These are phyloP conservation scores for Hypoxylon rickii DNA, from an alignment of 495 filamentous ascomycete species.

Conservation along the genomic window DNA sequence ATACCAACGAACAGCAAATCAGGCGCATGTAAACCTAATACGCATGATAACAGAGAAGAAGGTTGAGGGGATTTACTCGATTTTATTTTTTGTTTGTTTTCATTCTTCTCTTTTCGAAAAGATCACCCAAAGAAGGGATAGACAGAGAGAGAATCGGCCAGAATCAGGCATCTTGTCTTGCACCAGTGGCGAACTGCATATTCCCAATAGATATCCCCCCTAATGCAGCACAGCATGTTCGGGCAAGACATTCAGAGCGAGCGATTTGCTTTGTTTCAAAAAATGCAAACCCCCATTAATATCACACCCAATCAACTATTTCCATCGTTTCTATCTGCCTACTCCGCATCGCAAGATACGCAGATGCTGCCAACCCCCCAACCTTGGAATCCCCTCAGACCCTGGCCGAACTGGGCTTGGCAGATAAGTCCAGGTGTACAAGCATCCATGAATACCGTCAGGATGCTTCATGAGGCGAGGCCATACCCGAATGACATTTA, in stretches of 20 bases:
- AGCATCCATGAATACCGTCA: not conserved
- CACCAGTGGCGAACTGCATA: constrained; percentile 22
- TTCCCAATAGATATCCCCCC: constrained; percentile 28
- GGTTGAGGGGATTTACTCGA: not conserved
- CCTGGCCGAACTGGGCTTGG: constrained; percentile 15
- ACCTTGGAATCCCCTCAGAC: too few relatives aligned
- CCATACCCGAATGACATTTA: constrained; percentile 9
- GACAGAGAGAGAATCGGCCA: constrained; percentile 1
- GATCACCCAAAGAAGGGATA: constrained; percentile 3
- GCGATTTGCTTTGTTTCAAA: constrained; percentile 24
- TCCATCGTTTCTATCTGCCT: too few relatives aligned
- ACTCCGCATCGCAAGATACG: constrained; percentile 14
- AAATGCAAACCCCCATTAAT: constrained; percentile 19
- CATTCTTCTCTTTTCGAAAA: constrained; percentile 1
- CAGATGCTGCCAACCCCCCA: not conserved
- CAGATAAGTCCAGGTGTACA: constrained; percentile 5
- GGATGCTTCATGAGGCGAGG: not conserved
- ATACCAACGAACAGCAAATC: constrained; percentile 83
- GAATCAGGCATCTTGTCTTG: not conserved
- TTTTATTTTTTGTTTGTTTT: not conserved
- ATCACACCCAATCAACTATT: constrained; percentile 12
- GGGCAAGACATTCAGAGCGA: constrained; percentile 10
- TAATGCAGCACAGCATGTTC: not conserved
- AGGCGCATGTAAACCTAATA: constrained; percentile 70
- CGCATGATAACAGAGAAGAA: not conserved